These are phyloP conservation scores for Coniferiporia sulphurascens DNA, from an alignment of 1,284 basidiomycete genomes.

Conservation along the genomic window DNA sequence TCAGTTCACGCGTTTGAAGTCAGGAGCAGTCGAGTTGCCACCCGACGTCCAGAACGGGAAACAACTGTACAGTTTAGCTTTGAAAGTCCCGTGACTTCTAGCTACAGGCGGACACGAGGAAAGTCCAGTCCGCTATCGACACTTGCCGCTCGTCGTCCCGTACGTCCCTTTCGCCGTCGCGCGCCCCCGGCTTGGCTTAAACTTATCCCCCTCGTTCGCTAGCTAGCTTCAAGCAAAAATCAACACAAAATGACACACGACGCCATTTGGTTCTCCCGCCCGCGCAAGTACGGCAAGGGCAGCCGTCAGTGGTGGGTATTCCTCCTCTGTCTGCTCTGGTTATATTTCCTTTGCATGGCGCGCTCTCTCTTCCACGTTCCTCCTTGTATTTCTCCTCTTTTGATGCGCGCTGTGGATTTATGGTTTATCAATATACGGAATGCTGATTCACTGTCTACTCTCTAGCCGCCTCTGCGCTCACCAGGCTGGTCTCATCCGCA, in stretches of 20 bases:
- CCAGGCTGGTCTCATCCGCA: slow-evolving; percentile 94
- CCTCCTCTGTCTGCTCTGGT: not conserved
- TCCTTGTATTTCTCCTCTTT: too few relatives aligned
- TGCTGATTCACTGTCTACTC: not conserved
- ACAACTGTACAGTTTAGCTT: not conserved
- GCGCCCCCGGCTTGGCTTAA: too few relatives aligned
- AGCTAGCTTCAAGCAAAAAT: too few relatives aligned
- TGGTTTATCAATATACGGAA: too few relatives aligned
- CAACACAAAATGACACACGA: slow-evolving; percentile 78
- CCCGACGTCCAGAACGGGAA: not conserved
- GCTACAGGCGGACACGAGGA: not conserved
- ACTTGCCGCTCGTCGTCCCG: not conserved
- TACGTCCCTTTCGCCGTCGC: not conserved
- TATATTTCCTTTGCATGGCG: not conserved
- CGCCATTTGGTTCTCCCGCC: slow-evolving; percentile 90
- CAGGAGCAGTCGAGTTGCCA: not conserved
- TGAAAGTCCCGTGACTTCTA: not conserved
- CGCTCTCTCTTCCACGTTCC: too few relatives aligned
- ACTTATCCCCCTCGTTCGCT: too few relatives aligned
- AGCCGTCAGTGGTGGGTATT: slow-evolving; percentile 81
- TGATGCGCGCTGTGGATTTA: too few relatives aligned
- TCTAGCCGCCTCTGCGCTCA: slow-evolving; percentile 90
- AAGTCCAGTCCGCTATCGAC: not conserved
- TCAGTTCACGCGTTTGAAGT: too few relatives aligned
- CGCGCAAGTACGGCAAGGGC: slow-evolving; percentile 93